phyloP scores from a whole-genome alignment of 2,329 filamentous ascomycete species.

The Sporothrix euskadiensis region DNA sequence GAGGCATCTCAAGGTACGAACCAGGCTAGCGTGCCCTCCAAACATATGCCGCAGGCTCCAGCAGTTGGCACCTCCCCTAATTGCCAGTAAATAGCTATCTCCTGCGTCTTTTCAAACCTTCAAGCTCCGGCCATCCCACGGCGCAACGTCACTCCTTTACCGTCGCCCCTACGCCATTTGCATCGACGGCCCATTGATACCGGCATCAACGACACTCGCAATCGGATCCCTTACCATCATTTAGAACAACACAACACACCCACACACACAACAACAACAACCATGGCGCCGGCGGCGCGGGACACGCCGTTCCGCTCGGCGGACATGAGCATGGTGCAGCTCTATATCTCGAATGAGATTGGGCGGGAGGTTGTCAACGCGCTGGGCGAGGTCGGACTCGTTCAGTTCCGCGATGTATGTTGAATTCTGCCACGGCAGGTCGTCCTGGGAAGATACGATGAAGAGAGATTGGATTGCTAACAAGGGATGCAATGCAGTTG shows the following conservation, averaged over 20 bases:
- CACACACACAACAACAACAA: slow-evolving; percentile 40
- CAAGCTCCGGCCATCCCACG: slow-evolving; percentile 28
- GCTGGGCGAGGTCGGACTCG: slow-evolving; percentile 89
- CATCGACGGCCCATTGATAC: neutral
- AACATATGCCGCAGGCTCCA: slow-evolving; percentile 32
- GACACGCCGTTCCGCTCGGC: slow-evolving; percentile 99
- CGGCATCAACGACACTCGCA: neutral
- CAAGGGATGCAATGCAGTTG: slow-evolving; percentile 63
- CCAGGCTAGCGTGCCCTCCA: slow-evolving; percentile 23
- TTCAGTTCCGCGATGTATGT: slow-evolving; percentile 95
- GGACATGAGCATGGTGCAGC: slow-evolving; percentile 99
- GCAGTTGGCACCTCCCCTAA: slow-evolving; percentile 13
- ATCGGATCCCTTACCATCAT: neutral
- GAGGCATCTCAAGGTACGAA: slow-evolving; percentile 20
- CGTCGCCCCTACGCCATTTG: slow-evolving; percentile 8
- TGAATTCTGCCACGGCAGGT: too few species aligned
- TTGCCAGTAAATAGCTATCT: slow-evolving; percentile 25
- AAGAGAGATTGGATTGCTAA: slow-evolving; percentile 28
- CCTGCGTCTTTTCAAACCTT: slow-evolving; percentile 25
- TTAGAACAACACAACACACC: neutral
- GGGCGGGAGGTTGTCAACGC: slow-evolving; percentile 96
- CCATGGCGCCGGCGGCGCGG: slow-evolving; percentile 65
- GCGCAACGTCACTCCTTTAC: slow-evolving; percentile 25
- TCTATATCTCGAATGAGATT: slow-evolving; percentile 99
- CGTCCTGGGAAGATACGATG: neutral